phyloP scores from a whole-genome alignment of 2,329 filamentous ascomycete species.

The Xylariaceae sp. region DNA sequence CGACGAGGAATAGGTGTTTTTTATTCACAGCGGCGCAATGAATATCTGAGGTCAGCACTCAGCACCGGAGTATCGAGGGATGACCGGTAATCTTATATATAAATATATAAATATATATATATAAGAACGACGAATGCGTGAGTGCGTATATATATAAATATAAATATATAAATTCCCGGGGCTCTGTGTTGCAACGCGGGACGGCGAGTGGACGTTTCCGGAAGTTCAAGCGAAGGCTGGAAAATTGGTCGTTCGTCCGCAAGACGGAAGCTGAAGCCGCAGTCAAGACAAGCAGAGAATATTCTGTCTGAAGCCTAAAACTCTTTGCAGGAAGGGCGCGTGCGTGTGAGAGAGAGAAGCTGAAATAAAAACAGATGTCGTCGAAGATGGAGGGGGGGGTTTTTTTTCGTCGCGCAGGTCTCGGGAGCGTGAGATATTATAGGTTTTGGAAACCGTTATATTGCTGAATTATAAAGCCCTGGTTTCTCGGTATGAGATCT shows the following conservation, averaged over 20 bases:
- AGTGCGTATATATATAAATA: conserved; percentile 23
- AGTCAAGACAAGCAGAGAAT: conserved; percentile 29
- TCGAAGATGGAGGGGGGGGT: conserved; percentile 6
- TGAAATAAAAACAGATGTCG: conserved; percentile 11
- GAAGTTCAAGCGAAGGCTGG: conserved; percentile 25
- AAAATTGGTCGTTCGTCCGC: conserved; percentile 10
- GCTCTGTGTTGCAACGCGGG: conserved; percentile 20
- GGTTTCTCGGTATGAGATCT: conserved; percentile 22
- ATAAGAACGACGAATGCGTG: not conserved
- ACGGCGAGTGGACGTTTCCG: conserved; percentile 12
- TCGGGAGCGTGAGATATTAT: conserved; percentile 30
- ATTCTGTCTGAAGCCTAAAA: conserved; percentile 10
- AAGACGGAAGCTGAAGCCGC: conserved; percentile 16
- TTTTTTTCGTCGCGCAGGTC: conserved; percentile 26
- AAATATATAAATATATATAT: conserved; percentile 29
- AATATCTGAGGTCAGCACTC: conserved; percentile 34
- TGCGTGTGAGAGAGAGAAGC: conserved; percentile 6
- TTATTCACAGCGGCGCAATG: conserved; percentile 22
- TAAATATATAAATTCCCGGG: conserved; percentile 27
- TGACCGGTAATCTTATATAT: conserved; percentile 28
- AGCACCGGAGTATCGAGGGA: conserved; percentile 31
- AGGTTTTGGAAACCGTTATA: conserved; percentile 27
- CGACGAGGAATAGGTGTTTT: conserved; percentile 19
- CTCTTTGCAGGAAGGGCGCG: conserved; percentile 5
- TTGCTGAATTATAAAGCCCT: conserved; percentile 27